Evolutionary conservation across 2,329 filamentous ascomycete genomes (phyloP).

Genomic region (Lachnellula hyalina): DNA sequence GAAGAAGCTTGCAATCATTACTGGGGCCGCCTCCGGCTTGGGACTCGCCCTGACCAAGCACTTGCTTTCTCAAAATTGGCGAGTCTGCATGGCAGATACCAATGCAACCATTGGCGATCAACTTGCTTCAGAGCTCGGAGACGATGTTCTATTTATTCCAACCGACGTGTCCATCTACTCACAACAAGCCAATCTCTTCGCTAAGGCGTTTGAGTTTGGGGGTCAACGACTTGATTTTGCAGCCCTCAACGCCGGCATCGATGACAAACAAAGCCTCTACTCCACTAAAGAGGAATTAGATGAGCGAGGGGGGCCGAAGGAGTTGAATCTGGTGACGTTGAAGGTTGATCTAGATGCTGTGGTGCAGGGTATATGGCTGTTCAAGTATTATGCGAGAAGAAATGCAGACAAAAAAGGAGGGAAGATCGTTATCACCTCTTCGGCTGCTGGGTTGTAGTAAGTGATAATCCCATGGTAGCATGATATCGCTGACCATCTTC

Average conservation of each 20-base stretch:
- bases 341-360: constrained; percentile 37
- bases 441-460: constrained; percentile 32
- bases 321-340: constrained; percentile 35
- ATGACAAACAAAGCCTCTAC: constrained; percentile 35
- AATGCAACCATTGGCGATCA: constrained; percentile 26
- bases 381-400: constrained; percentile 37
- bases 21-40: constrained; percentile 40
- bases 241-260: constrained; percentile 40
- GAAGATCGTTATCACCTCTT: constrained; percentile 37
- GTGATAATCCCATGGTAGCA: constrained; percentile 3
- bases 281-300: constrained; percentile 29
- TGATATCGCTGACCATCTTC: constrained; percentile 10
- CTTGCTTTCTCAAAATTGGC: constrained; percentile 34
- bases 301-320: constrained; percentile 29
- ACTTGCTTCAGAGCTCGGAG: constrained; percentile 10
- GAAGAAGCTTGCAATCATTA: constrained; percentile 38
- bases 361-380: constrained; percentile 38
- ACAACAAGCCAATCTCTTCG: constrained; percentile 35
- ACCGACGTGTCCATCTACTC: constrained; percentile 37
- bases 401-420: constrained; percentile 32
- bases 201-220: constrained; percentile 36
- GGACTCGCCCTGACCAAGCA: constrained; percentile 39
- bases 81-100: constrained; percentile 40
- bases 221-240: constrained; percentile 34
- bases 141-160: constrained; percentile 10